Percentiles rank a stretch among this genome's conserved stretches.
Conservation (phyloP, 306 rosid species). For the Fagus crenata region DNA sequence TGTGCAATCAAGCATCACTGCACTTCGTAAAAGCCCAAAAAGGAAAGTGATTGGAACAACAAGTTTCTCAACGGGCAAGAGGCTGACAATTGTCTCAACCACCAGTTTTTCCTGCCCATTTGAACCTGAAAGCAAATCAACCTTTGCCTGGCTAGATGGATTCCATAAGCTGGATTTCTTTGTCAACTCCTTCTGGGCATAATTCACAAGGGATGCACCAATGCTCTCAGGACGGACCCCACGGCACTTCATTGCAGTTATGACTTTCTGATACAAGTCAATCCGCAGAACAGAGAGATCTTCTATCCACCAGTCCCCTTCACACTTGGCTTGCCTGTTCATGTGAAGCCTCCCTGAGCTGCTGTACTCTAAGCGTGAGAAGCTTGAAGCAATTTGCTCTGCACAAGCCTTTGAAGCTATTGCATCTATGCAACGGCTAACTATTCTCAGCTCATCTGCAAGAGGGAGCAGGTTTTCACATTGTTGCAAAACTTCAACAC, state of each 20-base stretch:
- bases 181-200: slow-evolving; percentile 87
- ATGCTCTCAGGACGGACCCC: slow-evolving; percentile 97
- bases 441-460: slow-evolving; percentile 77
- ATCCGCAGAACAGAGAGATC: slow-evolving; percentile 85
- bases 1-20: slow-evolving; percentile 83
- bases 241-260: slow-evolving; percentile 91
- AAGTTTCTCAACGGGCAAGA: slow-evolving; percentile 85
- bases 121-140: slow-evolving; percentile 55
- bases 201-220: slow-evolving; percentile 79
- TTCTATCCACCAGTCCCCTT: slow-evolving; percentile 98
- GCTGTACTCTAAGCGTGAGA: slow-evolving; percentile 96
- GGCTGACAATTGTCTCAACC: slow-evolving; percentile 84
- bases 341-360: slow-evolving; percentile 94
- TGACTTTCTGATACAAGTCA: slow-evolving; percentile 82
- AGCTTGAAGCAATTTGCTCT: slow-evolving; percentile 97
- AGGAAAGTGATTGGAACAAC: slow-evolving; percentile 85
- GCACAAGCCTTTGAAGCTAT: slow-evolving; percentile 95
- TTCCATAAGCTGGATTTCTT: slow-evolving; percentile 82
- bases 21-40: slow-evolving; percentile 84
- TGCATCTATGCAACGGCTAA: slow-evolving; percentile 84
- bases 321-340: slow-evolving; percentile 86
- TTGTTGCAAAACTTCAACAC: slow-evolving; percentile 89
- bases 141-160: slow-evolving; percentile 68
- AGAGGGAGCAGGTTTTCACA: slow-evolving; percentile 84
- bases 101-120: slow-evolving; percentile 69